phyloP scores from a whole-genome alignment of 2,329 filamentous ascomycete genomes.

The Ophiocordyceps robertsii region DNA sequence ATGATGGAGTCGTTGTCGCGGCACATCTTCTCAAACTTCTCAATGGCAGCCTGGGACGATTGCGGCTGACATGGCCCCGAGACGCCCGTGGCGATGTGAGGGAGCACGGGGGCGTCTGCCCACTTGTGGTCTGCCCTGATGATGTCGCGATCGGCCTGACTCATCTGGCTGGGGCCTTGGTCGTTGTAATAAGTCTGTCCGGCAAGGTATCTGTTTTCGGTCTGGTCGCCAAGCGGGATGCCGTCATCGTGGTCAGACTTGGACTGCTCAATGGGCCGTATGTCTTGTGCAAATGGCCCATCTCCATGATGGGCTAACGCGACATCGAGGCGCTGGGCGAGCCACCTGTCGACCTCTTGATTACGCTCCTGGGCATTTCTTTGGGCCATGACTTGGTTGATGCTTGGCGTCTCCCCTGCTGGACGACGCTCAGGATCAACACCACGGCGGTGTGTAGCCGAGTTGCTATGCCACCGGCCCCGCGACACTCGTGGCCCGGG shows the following conservation, averaged over 20 bases:
- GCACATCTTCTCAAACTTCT: constrained; percentile 35
- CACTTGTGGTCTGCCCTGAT: constrained; percentile 34
- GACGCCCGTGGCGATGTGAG: constrained; percentile 24
- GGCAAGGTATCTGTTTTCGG: constrained; percentile 34
- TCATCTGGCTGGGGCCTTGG: constrained; percentile 27
- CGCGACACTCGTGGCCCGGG: constrained; percentile 20
- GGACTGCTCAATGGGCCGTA: constrained; percentile 8
- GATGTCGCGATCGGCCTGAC: constrained; percentile 32
- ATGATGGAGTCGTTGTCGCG: constrained; percentile 44
- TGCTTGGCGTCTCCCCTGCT: constrained; percentile 28
- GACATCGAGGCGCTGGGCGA: constrained; percentile 21
- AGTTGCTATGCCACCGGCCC: constrained; percentile 27
- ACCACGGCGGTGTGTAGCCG: constrained; percentile 27
- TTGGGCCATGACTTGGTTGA: constrained; percentile 32
- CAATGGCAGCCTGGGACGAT: constrained; percentile 40
- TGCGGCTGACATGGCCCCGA: constrained; percentile 29
- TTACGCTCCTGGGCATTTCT: constrained; percentile 33
- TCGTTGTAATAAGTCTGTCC: constrained; percentile 36
- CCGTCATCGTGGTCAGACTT: constrained; percentile 22
- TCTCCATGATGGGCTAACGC: constrained; percentile 12
- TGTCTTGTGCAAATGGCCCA: constrained; percentile 8
- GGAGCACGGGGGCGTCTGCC: constrained; percentile 33
- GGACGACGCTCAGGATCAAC: constrained; percentile 33
- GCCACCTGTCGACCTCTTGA: constrained; percentile 36
- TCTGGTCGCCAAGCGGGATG: constrained; percentile 31